Base-by-base conservation (phyloP, 305 asterid species). In the Fraxinus velutina region DNA sequence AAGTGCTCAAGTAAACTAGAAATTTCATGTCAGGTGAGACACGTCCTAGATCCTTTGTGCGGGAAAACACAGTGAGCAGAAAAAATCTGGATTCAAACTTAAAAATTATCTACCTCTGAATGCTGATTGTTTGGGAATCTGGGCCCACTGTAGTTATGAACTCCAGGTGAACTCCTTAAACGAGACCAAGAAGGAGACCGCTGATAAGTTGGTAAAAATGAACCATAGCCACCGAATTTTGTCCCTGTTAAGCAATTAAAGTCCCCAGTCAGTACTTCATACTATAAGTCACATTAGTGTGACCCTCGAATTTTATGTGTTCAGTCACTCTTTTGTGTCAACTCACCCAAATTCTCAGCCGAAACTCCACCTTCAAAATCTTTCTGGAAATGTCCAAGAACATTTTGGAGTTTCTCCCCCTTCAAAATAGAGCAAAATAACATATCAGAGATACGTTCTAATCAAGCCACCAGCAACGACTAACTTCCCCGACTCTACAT, bases 331-430 rank as follows among this genome's bases (percentile, higher is more conserved):
- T 85, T 85, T 85, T 37, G 74, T 81, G 27, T 73, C 39, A 22
- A 87, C 98, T 87, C 89, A 96, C 99, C 99, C 92, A 96, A 91
- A 89, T 92, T 94, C 87, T 96, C 99, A 57, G 97, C 97, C 13
- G 99, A 92, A 81, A 96, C 96, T 60, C 94, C 97, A 39, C 99
- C 98, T 91, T 94, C 99, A 88, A 96, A 96, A 85, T 96, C 99
- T 86, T 93, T 96, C 85, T 96, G 99, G 85, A 90, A 90, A 87
- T 96, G 98, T 83, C 99, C 99, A 89, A 96, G 84, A 60, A 91
- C 92, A 85, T 88, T 91, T 79, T 96, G 95, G 85, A 96, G 89
- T 84, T 96, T 96, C 84, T 93, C 98, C 82, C 88, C 98, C 99
- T 94, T 90, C 85, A 89, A 86, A 82, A 86, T 76, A 83, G 72